Evolutionary conservation across 73 alveolate genomes (phyloP).

Genomic region (Tetrahymena elliotti): DNA sequence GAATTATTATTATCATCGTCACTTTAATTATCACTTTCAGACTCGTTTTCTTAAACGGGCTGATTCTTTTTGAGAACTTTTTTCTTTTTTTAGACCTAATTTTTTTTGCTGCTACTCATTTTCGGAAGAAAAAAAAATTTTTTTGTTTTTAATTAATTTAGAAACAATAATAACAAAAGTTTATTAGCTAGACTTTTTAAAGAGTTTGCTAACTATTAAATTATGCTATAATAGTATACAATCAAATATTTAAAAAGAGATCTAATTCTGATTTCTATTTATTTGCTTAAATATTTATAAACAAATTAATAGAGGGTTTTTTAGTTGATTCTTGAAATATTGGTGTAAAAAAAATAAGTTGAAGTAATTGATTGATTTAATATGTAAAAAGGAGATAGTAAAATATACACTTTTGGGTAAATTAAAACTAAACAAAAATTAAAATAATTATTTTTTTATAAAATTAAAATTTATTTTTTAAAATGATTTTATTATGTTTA

Average conservation of each 20-base stretch:
- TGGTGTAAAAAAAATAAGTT: no score
- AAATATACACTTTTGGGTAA: not conserved
- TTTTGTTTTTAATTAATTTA: no score
- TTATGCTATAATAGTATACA: not conserved
- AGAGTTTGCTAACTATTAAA: not conserved
- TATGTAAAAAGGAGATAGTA: not conserved
- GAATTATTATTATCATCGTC: not conserved
- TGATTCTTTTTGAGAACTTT: not conserved
- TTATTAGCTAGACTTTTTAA: not conserved
- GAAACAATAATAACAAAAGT: not conserved
- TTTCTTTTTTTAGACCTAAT: not conserved
- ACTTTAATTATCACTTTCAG: not conserved
- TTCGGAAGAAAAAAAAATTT: no score
- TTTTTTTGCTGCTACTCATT: not conserved
- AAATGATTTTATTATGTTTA: not conserved
- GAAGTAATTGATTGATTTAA: not conserved
- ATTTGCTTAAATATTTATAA: no score
- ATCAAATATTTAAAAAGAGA: not conserved
- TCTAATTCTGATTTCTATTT: not conserved
- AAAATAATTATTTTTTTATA: no score
- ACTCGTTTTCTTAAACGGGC: not conserved
- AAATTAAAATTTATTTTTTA: no score
- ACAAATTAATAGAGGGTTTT: not conserved
- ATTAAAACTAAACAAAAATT: not conserved
- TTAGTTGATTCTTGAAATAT: no score